Base-by-base conservation (phyloP, 2,329 filamentous ascomycete genomes). In the Onygenales sp. region DNA sequence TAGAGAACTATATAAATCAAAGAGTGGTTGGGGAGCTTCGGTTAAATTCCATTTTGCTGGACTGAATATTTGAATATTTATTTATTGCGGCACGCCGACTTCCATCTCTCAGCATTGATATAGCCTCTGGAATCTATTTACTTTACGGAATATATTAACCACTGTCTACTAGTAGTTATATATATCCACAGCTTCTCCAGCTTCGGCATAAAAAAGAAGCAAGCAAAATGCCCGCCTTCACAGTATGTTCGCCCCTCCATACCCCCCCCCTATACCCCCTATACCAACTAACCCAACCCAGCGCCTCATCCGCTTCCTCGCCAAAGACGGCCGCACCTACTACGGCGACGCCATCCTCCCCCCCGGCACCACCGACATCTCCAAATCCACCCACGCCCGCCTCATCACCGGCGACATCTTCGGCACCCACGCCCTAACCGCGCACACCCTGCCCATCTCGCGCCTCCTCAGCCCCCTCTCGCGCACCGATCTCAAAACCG, bases 271-370 rank as follows among this genome's bases (percentile, higher is more conserved):
- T 27, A 27, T 27, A 27, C 42, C 42, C 14, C 42, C 52, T 33
- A 27, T 39, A 39, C 7, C 35, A 38, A 38, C 33, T 49, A 49
- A 49, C 41, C 48, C 42, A 39, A 35, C 50, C 36, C 62, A 88
- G 82, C 81, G 84, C 62, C 82, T 90, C 41, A 74, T 90, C 60
- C 83, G 86, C 51, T 90, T 89, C 71, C 78, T 88, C 7, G 82
- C 85, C 61, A 81, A 78, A 61, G 83, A 89, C 63, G 85, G 85
- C 65, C 75, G 76, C 53, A 78, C 80, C 38, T 86, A 87, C 69
- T 87, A 88, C 59, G 87, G 86, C 60, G 85, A 90, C 70, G 85
- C 86, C 56, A 81, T 89, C 53, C 77, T 89, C 17, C 82, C 84
- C 3, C 51, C 69, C 0, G 83, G 82, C 17, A 71, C 78, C 41